Conservation (phyloP, 495 filamentous ascomycete species). For the Cercophora newfieldiana region DNA sequence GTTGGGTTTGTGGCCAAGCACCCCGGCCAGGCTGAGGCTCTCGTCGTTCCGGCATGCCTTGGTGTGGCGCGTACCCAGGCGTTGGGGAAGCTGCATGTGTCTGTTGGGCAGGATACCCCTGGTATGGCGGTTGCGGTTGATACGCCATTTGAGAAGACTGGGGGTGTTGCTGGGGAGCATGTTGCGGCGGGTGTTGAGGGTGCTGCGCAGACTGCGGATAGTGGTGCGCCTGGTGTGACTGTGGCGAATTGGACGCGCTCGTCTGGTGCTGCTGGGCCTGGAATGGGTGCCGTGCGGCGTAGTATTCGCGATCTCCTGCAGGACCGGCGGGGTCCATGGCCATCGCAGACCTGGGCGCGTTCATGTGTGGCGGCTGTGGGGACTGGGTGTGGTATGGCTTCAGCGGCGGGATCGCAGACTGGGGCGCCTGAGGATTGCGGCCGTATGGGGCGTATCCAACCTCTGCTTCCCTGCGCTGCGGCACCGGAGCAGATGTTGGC, state of each 20-base stretch:
- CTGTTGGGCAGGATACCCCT: constrained; percentile 20
- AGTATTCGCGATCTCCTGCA: constrained; percentile 44
- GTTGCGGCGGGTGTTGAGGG: constrained; percentile 22
- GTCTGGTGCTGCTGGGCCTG: constrained; percentile 35
- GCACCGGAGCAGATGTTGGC: constrained; percentile 34
- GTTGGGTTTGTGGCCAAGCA: constrained; percentile 23
- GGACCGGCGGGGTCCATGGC: constrained; percentile 32
- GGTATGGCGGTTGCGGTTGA: constrained; percentile 19
- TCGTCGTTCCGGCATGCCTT: constrained; percentile 22
- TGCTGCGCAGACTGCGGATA: constrained; percentile 39
- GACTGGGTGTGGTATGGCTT: constrained; percentile 49
- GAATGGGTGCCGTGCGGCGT: constrained; percentile 36
- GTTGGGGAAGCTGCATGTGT: constrained; percentile 31
- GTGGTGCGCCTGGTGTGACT: constrained; percentile 42
- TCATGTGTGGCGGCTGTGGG: constrained; percentile 41
- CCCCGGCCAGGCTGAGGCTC: constrained; percentile 22
- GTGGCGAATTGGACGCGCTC: constrained; percentile 40
- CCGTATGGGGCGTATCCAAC: constrained; percentile 39
- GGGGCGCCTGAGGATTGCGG: constrained; percentile 38
- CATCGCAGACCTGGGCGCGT: constrained; percentile 36
- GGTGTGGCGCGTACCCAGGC: constrained; percentile 30
- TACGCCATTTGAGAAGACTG: constrained; percentile 17
- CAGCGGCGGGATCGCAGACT: constrained; percentile 47
- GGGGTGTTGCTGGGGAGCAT: neutral
- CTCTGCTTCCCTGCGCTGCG: constrained; percentile 42